Conservation (phyloP, 2,329 filamentous ascomycete genomes). For the Colletotrichum gloeosporioides region DNA sequence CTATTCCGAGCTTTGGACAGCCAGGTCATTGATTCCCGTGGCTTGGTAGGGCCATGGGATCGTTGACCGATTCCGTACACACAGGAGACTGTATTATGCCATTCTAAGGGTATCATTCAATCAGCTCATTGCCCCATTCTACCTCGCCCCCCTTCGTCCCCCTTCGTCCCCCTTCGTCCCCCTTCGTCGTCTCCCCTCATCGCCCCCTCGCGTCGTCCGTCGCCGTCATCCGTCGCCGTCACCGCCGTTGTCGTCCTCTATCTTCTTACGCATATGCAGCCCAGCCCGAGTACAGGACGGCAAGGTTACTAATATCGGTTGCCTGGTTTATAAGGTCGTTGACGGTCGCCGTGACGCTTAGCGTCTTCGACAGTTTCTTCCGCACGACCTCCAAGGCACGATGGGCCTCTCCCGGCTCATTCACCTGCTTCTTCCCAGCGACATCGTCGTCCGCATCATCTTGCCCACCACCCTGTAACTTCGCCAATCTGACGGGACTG, state of each 20-base stretch:
- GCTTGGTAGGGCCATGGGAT: too few species aligned
- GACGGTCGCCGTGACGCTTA: slow-evolving; percentile 94
- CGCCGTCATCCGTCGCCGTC: background rate
- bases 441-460: slow-evolving; percentile 45
- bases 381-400: slow-evolving; percentile 90
- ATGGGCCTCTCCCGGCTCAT: slow-evolving; percentile 79
- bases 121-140: background rate
- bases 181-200: background rate
- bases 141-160: background rate
- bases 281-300: slow-evolving; percentile 77
- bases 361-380: slow-evolving; percentile 92
- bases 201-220: background rate
- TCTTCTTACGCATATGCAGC: slow-evolving; percentile 16
- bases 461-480: slow-evolving; percentile 66
- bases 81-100: too few species aligned
- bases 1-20: too few species aligned
- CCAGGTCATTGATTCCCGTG: too few species aligned
- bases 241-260: background rate
- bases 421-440: slow-evolving; percentile 47
- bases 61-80: too few species aligned
- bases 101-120: background rate
- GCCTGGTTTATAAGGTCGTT: slow-evolving; percentile 97
- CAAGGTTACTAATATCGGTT: slow-evolving; percentile 89
- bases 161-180: background rate
- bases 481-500: slow-evolving; percentile 70